Evolutionary conservation across 129 eudicot genomes (phyloP), one percentile per base, ranked within the genome.

Genomic region (Chrysanthemum makinoi): DNA sequence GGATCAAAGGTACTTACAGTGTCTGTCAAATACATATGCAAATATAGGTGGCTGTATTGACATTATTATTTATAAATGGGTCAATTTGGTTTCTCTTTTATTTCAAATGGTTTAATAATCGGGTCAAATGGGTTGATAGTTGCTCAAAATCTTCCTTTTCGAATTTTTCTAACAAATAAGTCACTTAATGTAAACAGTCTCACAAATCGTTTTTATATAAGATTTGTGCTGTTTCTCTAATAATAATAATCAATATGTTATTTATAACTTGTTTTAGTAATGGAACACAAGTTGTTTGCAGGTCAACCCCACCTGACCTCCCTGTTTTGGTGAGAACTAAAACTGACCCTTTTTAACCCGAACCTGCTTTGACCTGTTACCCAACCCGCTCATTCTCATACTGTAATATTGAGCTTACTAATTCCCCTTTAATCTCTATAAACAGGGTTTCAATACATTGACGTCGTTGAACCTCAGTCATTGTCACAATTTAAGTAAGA

Each of bases 401-500:
- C 24, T 26, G 17, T 24, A 62, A 73, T 10, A 17, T 39, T 19
- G 20, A n/a, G 35, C 58, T 10, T 10, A 48, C 14, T 50, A 15
- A 30, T 68, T 17, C 30, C 8, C 13, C 58, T 68, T 33, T 60
- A 19, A 13, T 58, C 35, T 62, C 16, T 39, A 5, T 35, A 52
- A 69, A 24, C 52, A 77, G 76, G 81, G 81, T 30, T 77, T 77
- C 51, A 64, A 70, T 51, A 43, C 0, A n/a, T 18, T 77, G 72
- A 61, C 72, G 64, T 3, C 64, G 64, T 63, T 77, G 66, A 74
- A 84, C 33, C 85, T 84, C 48, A 77, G 83, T 66, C 72, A 84
- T 48, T 84, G 83, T 53, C 17, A 5, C 9, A 44, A 43, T 46
- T 22, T 84, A 19, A 18, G 30, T 15, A 77, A 6, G 18, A 84